Conservation (phyloP, 768 basidiomycete genomes). For the Boletus fagicola region DNA sequence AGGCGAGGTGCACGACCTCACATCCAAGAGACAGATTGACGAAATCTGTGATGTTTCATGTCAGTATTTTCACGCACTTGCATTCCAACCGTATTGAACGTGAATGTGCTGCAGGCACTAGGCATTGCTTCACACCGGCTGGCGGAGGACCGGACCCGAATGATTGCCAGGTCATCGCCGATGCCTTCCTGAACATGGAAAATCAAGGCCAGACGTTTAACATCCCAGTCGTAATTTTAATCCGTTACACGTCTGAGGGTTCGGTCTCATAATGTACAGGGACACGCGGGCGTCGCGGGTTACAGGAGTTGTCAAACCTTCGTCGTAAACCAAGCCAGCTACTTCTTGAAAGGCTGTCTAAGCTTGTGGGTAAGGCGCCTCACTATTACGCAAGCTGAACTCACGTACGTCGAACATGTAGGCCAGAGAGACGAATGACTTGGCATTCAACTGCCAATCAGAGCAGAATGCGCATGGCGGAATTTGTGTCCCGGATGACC, state of each 20-base stretch:
- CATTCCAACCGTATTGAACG: not conserved
- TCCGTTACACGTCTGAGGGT: not conserved
- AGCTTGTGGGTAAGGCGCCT: not conserved
- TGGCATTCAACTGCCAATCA: too few species aligned
- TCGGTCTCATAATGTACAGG: not conserved
- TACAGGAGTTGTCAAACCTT: not conserved
- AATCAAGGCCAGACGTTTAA: not conserved
- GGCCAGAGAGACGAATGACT: too few species aligned
- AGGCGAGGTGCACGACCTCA: not conserved
- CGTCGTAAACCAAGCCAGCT: not conserved
- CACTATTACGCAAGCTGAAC: not conserved
- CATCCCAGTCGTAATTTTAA: not conserved
- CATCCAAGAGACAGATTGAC: not conserved
- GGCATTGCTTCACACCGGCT: not conserved
- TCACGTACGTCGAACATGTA: not conserved
- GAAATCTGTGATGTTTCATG: not conserved
- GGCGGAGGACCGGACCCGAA: not conserved
- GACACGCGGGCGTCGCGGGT: fast-evolving
- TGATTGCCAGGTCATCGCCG: not conserved
- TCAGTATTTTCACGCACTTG: not conserved
- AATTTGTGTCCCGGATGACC: too few species aligned
- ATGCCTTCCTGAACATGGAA: not conserved
- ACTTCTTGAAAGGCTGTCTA: fast-evolving
- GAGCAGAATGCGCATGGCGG: too few species aligned
- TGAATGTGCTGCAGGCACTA: not conserved